Evolutionary conservation across 192 early-diverging fungal genomes (phyloP), one percentile per base, ranked within the genome.

Genomic region (Backusella liffmaniae): DNA sequence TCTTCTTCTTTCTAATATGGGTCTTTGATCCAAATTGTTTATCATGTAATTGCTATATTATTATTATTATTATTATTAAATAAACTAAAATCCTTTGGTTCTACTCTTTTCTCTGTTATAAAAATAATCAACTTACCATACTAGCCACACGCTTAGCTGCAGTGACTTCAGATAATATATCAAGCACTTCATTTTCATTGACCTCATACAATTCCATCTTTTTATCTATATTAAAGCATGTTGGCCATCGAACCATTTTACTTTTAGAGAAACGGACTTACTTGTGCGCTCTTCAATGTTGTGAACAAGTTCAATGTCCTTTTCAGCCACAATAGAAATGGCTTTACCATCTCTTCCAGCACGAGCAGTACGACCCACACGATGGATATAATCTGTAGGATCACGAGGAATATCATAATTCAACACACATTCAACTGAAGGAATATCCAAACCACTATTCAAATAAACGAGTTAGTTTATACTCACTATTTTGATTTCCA

Each of bases 361-460:
- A 85, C 98, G 90, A 16, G 98, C 98, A 6, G 98, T 99, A 84
- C 98, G 93, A 67, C 98, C 98, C 5, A 99, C 96, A 36, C 98
- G 88, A 81, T 99, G 98, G 72, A 99, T 95, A 73, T 99, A 99
- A 80, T 97, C 97, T 49, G 96, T 94, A 7, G 97, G 92, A 81
- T 97, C 95, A 6, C 94, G 89, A 9, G 98, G 97, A 23, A 99
- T 89, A 79, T 99, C 95, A 84, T 94, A 97, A 75, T 99, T 99
- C 62, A 99, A 77, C 13, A 99, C 98, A 69, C 94, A 77, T 59
- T 96, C 87, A 3, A 99, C 98, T 0, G 92, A 89, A 9, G 96
- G 96, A 70, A 99, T 99, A 87, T 99, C 98, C 37, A 99, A 86
- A 79, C 98, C 98, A 88, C 97, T 89, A 77, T 39, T 12, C 1